phyloP scores from a whole-genome alignment of 2,329 filamentous ascomycete species.

The Chrysoporthe austroafricana region DNA sequence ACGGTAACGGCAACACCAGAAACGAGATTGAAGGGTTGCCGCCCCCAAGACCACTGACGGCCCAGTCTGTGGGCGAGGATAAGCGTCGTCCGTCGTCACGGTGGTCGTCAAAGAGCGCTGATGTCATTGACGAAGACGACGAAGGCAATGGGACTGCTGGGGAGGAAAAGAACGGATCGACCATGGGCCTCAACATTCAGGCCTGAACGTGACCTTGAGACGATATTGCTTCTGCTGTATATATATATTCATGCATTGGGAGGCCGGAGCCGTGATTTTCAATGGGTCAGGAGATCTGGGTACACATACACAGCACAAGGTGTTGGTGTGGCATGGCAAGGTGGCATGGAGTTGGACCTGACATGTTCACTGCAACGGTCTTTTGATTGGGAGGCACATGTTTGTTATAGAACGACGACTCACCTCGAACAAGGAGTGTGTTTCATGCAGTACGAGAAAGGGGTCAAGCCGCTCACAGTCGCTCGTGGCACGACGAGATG shows the following conservation, averaged over 20 bases:
- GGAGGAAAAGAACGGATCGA: constrained; percentile 10
- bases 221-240: not conserved
- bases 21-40: constrained; percentile 7
- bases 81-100: constrained; percentile 27
- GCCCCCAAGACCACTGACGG: not conserved
- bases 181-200: constrained; percentile 10
- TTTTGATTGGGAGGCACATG: not conserved
- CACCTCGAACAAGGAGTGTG: not conserved
- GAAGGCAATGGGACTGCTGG: constrained; percentile 31
- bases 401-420: not conserved
- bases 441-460: not conserved
- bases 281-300: not conserved
- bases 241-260: not conserved
- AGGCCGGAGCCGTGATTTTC: not conserved
- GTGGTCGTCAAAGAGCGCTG: constrained; percentile 26
- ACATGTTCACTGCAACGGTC: not conserved
- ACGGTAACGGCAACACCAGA: constrained; percentile 39
- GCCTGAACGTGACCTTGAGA: not conserved
- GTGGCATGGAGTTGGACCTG: constrained; percentile 6
- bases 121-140: constrained; percentile 30
- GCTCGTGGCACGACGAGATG: constrained; percentile 6
- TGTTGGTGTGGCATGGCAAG: not conserved
- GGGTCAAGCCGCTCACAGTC: not conserved
- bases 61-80: constrained; percentile 35
- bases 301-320: not conserved